Evolutionary conservation across 805 yeast species (phyloP), one percentile per base, ranked within the genome.

Genomic region (Sugiyamaella chiloensis): DNA sequence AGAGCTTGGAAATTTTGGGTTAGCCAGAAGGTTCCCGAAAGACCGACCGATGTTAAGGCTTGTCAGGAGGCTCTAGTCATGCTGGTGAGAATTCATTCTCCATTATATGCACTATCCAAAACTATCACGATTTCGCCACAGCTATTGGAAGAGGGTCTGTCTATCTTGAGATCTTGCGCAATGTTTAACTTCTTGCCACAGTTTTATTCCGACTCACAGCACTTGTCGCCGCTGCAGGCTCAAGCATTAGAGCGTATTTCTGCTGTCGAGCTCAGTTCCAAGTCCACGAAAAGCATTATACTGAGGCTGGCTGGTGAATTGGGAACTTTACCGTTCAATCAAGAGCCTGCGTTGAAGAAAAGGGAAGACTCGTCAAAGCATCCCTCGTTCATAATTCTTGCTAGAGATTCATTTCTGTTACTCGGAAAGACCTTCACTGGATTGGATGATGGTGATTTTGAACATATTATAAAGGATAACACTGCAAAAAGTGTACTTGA

Each of bases 171-270:
- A 56, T 71, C 80, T 12, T 79, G 88, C 48, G 78, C 85, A 0
- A 69, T 86, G 34, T 88, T 85, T 62, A 95, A 95, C 1, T 73
- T 85, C 9, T 68, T 87, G 30, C 85, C 88, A 6, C 78, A 71
- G 24, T 72, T 71, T 52, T 70, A 70, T 27, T 61, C 67, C 3
- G 96, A 88, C 60, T 67, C 71, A 34, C 58, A 64, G 16, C 76
- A 75, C 20, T 78, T 81, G 44, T 78, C 96, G 0, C 71, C 73
- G 7, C 66, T 91, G 36, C 98, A 90, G 59, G 52, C 58, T 1
- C 67, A 80, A 0, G 80, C 87, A 1, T 59, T 87, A 24, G 68
- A 68, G 0, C 76, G 76, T 32, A 59, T 90, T 20, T 59, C 64
- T 2, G 30, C 39, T 1, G 19, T 60, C 6, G 47, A 63, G 14